phyloP scores from a whole-genome alignment of 805 yeast genomes.

The Tetrapisispora phaffii region DNA sequence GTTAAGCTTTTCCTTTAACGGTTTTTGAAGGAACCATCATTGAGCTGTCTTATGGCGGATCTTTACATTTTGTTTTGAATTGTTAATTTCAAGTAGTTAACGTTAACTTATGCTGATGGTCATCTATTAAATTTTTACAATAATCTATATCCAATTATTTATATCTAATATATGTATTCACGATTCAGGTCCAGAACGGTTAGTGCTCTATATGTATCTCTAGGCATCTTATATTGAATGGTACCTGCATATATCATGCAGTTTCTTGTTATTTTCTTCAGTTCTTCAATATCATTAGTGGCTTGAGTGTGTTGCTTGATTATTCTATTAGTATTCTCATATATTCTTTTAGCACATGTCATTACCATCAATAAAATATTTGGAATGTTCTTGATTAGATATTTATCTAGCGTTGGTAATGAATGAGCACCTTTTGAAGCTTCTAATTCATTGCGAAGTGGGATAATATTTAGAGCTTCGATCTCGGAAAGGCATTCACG shows the following conservation, averaged over 20 bases:
- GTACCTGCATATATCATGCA: constrained; percentile 93
- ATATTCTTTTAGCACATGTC: constrained; percentile 59
- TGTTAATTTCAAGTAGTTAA: too few species aligned
- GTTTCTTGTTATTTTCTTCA: constrained; percentile 62
- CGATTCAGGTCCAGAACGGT: constrained; percentile 47
- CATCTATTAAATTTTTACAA: neutral
- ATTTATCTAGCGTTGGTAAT: constrained; percentile 53
- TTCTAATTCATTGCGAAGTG: constrained; percentile 46
- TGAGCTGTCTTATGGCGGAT: too few species aligned
- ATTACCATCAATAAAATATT: constrained; percentile 68
- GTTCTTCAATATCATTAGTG: constrained; percentile 43
- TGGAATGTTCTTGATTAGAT: constrained; percentile 71
- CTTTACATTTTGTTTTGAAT: too few species aligned
- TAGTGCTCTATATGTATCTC: constrained; percentile 64
- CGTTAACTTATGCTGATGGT: neutral
- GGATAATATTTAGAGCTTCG: constrained; percentile 56
- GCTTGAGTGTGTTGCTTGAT: constrained; percentile 37
- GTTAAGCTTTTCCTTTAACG: too few species aligned
- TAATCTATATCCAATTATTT: too few species aligned
- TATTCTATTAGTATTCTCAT: constrained; percentile 33
- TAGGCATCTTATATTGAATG: constrained; percentile 87
- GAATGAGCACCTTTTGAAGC: constrained; percentile 65
- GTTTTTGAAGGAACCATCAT: too few species aligned
- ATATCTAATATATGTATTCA: neutral
- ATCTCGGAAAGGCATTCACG: constrained; percentile 48